Base-by-base conservation (phyloP, 1,139 yeast genomes). In the Magnusiomyces ingens region DNA sequence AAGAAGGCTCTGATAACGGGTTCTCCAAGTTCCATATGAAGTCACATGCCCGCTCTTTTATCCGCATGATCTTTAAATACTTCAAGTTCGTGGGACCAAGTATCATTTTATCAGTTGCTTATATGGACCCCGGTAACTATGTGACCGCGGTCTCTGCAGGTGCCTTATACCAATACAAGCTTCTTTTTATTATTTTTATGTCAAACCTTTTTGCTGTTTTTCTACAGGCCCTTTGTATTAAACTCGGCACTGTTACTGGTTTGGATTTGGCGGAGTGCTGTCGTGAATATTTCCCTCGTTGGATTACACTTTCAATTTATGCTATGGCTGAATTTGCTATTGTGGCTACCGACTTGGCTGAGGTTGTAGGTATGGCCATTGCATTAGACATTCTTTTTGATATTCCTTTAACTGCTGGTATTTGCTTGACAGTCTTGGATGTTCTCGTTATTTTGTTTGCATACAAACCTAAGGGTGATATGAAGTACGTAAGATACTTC, bases 101-200 rank as follows among this genome's bases (percentile, higher is more conserved):
- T 0, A 68, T 85, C 49, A 78, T 85, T 80, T 82, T 86, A 18
- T 74, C 85, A 41, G 91, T 85, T 40, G 90, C 93, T 0, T 85
- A 85, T 64, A 82, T 85, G 80, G 94, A 85, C 66, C 94, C 95
- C 0, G 95, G 95, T 66, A 86, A 86, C 69, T 86, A 86, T 67
- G 81, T 94, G 36, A 85, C 95, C 0, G 89, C 84, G 58, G 81
- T 84, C 10, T 74, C 83, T 8, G 94, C 93, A 0, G 95, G 95
- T 60, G 87, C 94, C 0, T 67, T 80, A 37, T 81, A 84, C 60
- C 69, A 75, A 63, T 87, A 72, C 64, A 75, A 88, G 3, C 72
- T 86, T 51, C 72, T 86, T 44, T 86, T 84, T 67, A 77, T 85
- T 55, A 79, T 85, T 46, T 71, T 87, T 17, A 61, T 85, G 41